Evolutionary conservation across 345 rosid genomes (phyloP).

Genomic region (Durio zibethinus): DNA sequence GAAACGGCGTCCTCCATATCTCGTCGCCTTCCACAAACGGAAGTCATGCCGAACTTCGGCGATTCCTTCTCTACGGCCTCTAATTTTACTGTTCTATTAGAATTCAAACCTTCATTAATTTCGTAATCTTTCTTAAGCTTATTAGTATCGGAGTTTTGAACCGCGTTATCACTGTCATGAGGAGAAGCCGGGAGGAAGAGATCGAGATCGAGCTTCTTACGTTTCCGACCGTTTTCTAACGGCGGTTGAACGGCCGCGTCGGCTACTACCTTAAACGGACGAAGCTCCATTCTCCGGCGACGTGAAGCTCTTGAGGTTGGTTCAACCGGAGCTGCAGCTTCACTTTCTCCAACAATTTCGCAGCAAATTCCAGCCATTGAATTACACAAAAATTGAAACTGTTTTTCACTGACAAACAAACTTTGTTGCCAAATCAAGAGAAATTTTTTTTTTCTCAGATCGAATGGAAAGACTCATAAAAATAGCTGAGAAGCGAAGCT

Average conservation of each 20-base stretch:
- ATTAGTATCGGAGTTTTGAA: constrained; percentile 3
- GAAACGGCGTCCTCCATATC: constrained; percentile 98
- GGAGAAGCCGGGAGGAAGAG: not conserved
- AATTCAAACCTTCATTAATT: not conserved
- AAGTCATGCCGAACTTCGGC: constrained; percentile 72
- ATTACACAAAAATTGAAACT: not conserved
- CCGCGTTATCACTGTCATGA: constrained; percentile 22
- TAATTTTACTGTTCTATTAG: constrained; percentile 6
- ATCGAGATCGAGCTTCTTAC: constrained; percentile 36
- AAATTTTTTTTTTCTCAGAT: not conserved
- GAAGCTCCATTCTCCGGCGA: constrained; percentile 58
- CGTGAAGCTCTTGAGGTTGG: constrained; percentile 45
- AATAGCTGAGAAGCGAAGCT: constrained; percentile 6
- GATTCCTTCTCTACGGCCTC: constrained; percentile 5
- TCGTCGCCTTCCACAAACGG: constrained; percentile 86
- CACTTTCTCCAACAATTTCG: constrained; percentile 66
- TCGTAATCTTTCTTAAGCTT: not conserved
- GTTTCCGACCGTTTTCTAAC: constrained; percentile 43
- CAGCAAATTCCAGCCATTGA: constrained; percentile 80
- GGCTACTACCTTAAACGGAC: constrained; percentile 48
- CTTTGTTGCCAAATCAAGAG: not conserved
- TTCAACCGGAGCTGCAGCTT: constrained; percentile 50
- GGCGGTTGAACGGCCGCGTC: constrained; percentile 41
- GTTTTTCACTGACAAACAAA: not conserved
- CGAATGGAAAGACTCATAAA: constrained; percentile 18